A percentile compares a stretch with the other conserved stretches of the same genome.
These are phyloP conservation scores for Pinus taeda DNA, from an alignment of 75 land plant species.

Conservation along the genomic window DNA sequence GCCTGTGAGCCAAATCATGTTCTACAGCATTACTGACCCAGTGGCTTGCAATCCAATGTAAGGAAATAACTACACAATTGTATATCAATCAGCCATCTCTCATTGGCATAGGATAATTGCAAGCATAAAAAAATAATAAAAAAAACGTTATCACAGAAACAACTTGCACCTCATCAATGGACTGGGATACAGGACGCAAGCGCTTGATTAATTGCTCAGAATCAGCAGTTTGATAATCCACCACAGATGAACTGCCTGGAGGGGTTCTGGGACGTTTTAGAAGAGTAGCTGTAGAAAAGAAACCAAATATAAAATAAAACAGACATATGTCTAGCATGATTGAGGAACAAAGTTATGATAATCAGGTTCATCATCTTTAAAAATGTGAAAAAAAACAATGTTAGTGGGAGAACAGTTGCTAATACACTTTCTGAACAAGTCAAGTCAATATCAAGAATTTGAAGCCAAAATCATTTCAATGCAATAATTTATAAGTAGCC, in stretches of 20 bases:
- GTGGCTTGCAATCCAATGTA: neutral
- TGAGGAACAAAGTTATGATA: neutral
- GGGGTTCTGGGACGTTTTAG: slow-evolving; percentile 74
- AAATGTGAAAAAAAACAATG: neutral
- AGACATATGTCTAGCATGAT: neutral
- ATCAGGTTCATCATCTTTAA: neutral
- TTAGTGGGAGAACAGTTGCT: neutral
- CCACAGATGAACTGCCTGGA: slow-evolving; percentile 32
- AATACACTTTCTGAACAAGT: neutral
- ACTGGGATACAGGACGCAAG: slow-evolving; percentile 35
- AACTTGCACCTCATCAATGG: slow-evolving; percentile 54
- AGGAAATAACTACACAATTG: too few species aligned
- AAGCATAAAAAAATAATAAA: too few species aligned
- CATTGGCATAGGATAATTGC: too few species aligned
- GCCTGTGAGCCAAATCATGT: too few species aligned
- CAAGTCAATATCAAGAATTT: too few species aligned
- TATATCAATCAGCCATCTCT: too few species aligned
- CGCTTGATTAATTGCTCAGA: slow-evolving; percentile 68
- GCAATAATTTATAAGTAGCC: neutral
- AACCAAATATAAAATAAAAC: slow-evolving; percentile 3
- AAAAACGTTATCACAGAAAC: neutral
- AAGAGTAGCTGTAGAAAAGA: slow-evolving; percentile 29
- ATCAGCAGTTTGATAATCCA: slow-evolving; percentile 64
- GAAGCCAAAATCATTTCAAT: neutral
- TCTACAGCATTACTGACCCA: neutral